Evolutionary conservation across 2,329 filamentous ascomycete genomes (phyloP), one percentile per base, ranked within the genome.

Genomic region (Neobulgaria alba): DNA sequence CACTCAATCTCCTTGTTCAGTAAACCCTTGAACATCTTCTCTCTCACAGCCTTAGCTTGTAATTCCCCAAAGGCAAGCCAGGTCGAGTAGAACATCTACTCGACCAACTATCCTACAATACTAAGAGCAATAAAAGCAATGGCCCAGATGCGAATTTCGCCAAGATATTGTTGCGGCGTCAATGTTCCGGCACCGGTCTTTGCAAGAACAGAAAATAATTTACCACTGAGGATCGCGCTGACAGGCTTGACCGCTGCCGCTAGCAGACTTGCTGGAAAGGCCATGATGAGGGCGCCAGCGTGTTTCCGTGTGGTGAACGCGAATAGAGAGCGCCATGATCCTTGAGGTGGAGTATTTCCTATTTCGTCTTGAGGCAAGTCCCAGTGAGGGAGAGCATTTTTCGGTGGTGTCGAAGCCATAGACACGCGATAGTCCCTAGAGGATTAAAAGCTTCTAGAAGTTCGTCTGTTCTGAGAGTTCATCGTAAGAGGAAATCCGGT

Each of bases 1-100:
- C 89, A 96, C 33, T 72, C 69, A 57, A 92, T 75, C 10, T 90
- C 77, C 56, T 81, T 86, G 4, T 67, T 63, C n/a, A 94, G 58
- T 26, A 96, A 64, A 2, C 73, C 73, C 1, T 65, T 53, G 55
- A 95, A 95, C 2, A 92, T 62, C 4, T 63, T 66, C 12, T 71
- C 66, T 4, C 87, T 74, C 5, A 78, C 79, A 34, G 63, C 74
- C 21, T 72, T 74, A 0, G 83, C 86, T 50, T 95, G 86, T 2
- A 86, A 54, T 60, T 95, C 89, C 10, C 89, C 85, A 59, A 92
- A 92, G 0, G 73, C 58, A 20, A 90, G 67, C 79, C 89, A 95
- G 0, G 75, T 60, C 1, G 71, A 69, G 52, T 87, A 80, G 51
- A 86, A 83, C 2, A 71, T 57, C 3, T 75, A 73, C 50, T 84